These are phyloP conservation scores for slime mould (Dictyostelium discoideum) DNA, from an alignment of 78 protist species.

Conservation along the genomic window DNA sequence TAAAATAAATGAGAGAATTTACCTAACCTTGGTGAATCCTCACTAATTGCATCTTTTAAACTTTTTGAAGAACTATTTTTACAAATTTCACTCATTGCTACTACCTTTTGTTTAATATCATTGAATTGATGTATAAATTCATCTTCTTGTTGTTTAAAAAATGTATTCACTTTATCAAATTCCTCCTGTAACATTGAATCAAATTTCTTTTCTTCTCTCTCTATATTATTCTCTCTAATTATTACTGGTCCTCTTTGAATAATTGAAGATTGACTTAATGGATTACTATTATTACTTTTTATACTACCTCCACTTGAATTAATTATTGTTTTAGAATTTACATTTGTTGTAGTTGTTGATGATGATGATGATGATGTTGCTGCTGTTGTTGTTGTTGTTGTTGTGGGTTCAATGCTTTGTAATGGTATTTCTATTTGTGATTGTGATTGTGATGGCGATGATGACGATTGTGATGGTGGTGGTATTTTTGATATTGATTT, in stretches of 20 bases:
- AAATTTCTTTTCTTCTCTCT: conserved; percentile 46
- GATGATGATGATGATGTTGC: neutral
- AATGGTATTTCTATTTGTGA: conserved; percentile 3
- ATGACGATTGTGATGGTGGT: neutral
- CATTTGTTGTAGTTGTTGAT: neutral
- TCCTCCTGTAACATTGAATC: conserved; percentile 51
- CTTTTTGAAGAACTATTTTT: neutral
- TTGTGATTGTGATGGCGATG: neutral
- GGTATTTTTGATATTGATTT: neutral
- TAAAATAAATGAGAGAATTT: conserved; percentile 8
- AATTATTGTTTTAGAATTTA: neutral
- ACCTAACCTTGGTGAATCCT: neutral
- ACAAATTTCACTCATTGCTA: neutral
- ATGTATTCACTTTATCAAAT: conserved; percentile 60
- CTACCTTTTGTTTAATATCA: neutral
- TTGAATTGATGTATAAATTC: conserved; percentile 40
- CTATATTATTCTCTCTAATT: neutral
- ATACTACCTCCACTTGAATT: neutral
- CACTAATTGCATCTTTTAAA: neutral
- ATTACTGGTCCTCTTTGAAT: neutral
- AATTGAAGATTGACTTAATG: neutral
- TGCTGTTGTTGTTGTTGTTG: neutral
- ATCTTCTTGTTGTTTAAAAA: conserved; percentile 31
- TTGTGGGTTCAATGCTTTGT: neutral
- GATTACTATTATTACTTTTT: neutral